Conservation (phyloP, 1,284 basidiomycete genomes). For the Ceratobasidium theobromae region DNA sequence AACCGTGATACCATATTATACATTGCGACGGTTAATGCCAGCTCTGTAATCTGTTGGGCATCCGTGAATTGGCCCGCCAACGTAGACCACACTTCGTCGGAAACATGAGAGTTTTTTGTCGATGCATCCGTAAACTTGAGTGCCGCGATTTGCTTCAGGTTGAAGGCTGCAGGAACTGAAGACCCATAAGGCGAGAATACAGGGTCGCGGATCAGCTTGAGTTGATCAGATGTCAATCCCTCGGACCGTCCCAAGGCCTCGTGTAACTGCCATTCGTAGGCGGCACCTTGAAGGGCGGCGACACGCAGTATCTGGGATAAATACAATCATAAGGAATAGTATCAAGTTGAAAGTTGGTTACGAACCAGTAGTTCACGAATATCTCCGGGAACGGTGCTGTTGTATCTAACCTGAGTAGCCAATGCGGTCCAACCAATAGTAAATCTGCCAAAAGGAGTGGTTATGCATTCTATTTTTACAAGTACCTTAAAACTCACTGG, state of each 20-base stretch:
- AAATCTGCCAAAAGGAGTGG: background rate
- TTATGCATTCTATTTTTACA: background rate
- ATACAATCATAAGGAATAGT: background rate
- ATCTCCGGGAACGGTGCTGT: slow-evolving; percentile 26
- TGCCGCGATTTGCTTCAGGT: slow-evolving; percentile 14
- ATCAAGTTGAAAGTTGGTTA: background rate
- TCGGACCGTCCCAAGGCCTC: slow-evolving; percentile 25
- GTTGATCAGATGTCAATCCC: slow-evolving; percentile 27
- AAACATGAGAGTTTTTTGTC: slow-evolving; percentile 15
- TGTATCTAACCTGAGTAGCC: slow-evolving; percentile 17
- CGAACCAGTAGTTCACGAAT: slow-evolving; percentile 31
- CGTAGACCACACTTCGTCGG: slow-evolving; percentile 15
- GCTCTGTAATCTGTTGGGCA: slow-evolving; percentile 14
- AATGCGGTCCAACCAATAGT: slow-evolving; percentile 18
- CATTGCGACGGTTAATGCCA: slow-evolving; percentile 6
- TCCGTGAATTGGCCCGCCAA: background rate
- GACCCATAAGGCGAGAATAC: slow-evolving; percentile 11
- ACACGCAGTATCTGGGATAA: slow-evolving; percentile 22
- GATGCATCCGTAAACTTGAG: slow-evolving; percentile 25
- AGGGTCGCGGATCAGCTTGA: slow-evolving; percentile 28
- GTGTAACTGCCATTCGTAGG: slow-evolving; percentile 30
- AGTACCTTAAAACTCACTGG: background rate
- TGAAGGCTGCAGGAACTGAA: background rate
- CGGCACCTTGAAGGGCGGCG: slow-evolving; percentile 25
- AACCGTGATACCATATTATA: slow-evolving; percentile 32